A percentile compares a stretch with the other conserved stretches of the same genome.
Evolutionary conservation across 805 yeast species (phyloP).

Genomic region (Metschnikowia chrysomelidarum): DNA sequence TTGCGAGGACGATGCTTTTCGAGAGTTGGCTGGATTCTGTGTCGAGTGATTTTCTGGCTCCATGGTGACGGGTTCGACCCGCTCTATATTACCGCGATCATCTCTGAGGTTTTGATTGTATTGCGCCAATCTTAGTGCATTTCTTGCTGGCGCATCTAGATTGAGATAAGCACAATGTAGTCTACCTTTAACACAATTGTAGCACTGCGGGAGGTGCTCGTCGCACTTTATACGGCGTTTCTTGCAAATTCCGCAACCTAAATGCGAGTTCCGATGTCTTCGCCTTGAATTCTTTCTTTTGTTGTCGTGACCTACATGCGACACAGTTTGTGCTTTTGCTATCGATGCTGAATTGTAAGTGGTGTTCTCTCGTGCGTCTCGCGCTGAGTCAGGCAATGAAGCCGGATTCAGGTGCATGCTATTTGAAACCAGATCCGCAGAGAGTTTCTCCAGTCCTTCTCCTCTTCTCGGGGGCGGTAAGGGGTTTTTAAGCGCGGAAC

Average conservation of each 20-base stretch:
- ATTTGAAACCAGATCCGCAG: slow-evolving; percentile 1
- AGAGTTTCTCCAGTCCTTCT: no score
- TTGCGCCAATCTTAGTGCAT: slow-evolving; percentile 50
- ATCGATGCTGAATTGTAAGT: no score
- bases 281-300: slow-evolving; percentile 48
- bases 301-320: slow-evolving; percentile 11
- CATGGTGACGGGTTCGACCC: no score
- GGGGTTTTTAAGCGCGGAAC: slow-evolving; percentile 34
- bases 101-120: slow-evolving; percentile 36
- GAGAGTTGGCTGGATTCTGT: no score
- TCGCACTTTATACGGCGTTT: slow-evolving; percentile 63
- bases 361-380: no score
- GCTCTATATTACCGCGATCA: slow-evolving; percentile 20
- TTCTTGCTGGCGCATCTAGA: slow-evolving; percentile 48
- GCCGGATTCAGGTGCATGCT: slow-evolving; percentile 17
- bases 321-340: no score
- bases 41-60: no score
- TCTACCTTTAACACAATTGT: slow-evolving; percentile 51
- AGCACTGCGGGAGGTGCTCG: slow-evolving; percentile 58
- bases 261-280: slow-evolving; percentile 65
- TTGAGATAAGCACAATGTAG: slow-evolving; percentile 48
- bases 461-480: slow-evolving; percentile 36
- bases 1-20: no score
- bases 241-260: slow-evolving; percentile 73
- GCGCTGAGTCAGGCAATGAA: slow-evolving; percentile 1